A percentile compares a stretch with the other conserved stretches of the same genome.
phyloP scores from a whole-genome alignment of 225 moss, liverwort and hornwort genomes.

The Physcomitrium patens region DNA sequence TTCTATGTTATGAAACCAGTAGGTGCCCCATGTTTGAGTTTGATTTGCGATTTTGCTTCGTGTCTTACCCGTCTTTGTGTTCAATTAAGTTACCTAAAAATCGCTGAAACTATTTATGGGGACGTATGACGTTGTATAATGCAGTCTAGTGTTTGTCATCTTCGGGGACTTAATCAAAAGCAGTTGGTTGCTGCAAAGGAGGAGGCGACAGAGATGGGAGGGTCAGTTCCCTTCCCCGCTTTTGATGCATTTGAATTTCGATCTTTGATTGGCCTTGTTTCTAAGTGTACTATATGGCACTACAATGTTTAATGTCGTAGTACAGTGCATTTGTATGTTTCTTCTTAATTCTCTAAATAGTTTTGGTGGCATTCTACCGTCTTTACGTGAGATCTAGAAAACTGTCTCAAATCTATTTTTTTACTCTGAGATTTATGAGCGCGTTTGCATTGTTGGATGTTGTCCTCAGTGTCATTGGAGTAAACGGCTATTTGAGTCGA shows the following conservation, averaged over 20 bases:
- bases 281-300: not conserved
- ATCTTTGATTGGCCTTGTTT: not conserved
- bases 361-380: not conserved
- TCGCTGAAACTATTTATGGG: conserved; percentile 15
- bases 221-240: conserved; percentile 50
- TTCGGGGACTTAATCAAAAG: conserved; percentile 73
- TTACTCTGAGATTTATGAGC: conserved; percentile 16
- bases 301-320: not conserved
- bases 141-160: conserved; percentile 94
- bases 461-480: conserved; percentile 7
- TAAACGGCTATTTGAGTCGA: conserved; percentile 4
- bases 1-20: not conserved
- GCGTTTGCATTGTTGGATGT: conserved; percentile 1
- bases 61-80: conserved; percentile 17
- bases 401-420: not conserved
- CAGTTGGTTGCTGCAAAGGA: conserved; percentile 85
- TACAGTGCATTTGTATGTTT: not conserved
- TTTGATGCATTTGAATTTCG: conserved; percentile 2
- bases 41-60: not conserved
- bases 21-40: not conserved
- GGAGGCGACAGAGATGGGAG: conserved; percentile 94
- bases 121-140: conserved; percentile 22
- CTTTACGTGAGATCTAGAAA: conserved; percentile 3
- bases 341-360: too few relatives aligned
- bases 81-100: not conserved